Conservation (phyloP, 225 moss, liverwort and hornwort genomes). For the Polytrichum formosum region DNA sequence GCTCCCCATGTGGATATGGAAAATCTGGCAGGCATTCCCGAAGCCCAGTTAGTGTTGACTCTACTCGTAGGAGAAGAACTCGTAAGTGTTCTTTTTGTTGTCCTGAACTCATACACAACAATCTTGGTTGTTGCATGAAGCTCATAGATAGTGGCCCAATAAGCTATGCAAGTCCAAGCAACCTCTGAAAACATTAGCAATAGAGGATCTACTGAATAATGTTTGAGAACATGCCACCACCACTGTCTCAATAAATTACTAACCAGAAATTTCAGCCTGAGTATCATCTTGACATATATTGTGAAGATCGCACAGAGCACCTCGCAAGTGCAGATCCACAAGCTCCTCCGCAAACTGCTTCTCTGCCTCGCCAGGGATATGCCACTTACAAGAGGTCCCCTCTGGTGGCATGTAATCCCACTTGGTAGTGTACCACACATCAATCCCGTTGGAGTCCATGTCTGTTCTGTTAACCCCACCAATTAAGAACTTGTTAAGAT, state of each 20-base stretch:
- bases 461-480: constrained; percentile 23
- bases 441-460: constrained; percentile 41
- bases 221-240: background rate
- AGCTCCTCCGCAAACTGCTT: constrained; percentile 59
- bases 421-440: constrained; percentile 64
- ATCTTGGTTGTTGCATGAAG: constrained; percentile 10
- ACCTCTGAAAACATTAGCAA: too few relatives aligned
- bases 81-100: constrained; percentile 68
- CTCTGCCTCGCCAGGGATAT: constrained; percentile 56
- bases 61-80: constrained; percentile 67
- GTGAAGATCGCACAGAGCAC: constrained; percentile 53
- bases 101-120: constrained; percentile 44
- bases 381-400: constrained; percentile 58
- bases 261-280: constrained; percentile 52
- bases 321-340: constrained; percentile 52
- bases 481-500: constrained; percentile 3
- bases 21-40: constrained; percentile 79
- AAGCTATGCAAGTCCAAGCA: too few relatives aligned
- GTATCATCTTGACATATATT: constrained; percentile 45
- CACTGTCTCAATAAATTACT: background rate
- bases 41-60: constrained; percentile 56
- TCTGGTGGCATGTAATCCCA: constrained; percentile 41
- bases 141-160: too few relatives aligned
- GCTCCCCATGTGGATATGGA: constrained; percentile 19
- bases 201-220: too few relatives aligned